Evolutionary conservation across 2,329 filamentous ascomycete species (phyloP), one percentile per base, ranked within the genome.

Genomic region (Elsinoe batatas): DNA sequence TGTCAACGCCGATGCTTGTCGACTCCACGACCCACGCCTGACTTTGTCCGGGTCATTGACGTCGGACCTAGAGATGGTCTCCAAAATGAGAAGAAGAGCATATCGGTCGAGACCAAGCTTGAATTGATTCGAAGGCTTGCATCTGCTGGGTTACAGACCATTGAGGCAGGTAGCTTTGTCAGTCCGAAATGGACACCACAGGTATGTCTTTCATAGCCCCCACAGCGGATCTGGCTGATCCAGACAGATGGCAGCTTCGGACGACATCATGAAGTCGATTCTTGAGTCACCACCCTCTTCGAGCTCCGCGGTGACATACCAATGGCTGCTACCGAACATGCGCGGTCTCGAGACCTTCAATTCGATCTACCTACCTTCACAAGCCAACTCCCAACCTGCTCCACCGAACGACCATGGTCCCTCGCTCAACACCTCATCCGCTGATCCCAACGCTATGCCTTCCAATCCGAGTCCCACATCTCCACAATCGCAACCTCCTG

Each of bases 1-100:
- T 3, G 3, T 11, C 53, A 46, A n/a, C 53, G 35, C 26, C 33
- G 59, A 35, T 42, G 44, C 59, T 68, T 68, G 56, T 60, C 65
- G 46, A 59, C 65, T 3, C 56, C 54, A 12, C 59, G 59, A 57
- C 53, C 60, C 26, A 59, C 57, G 38, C 63, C 65, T 53, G 73
- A 76, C 61, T 67, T 72, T 59, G 75, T 80, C 37, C 72, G 77
- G 38, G 83, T 94, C 37, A 84, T 93, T 59, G 88, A 94, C 73
- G 88, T 94, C 59, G 88, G 87, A 7, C 88, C 88, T 33, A 79
- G 88, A 61, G 88, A 94, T 73, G 88, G 88, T n/a, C 72, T 94
- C 54, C 88, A 95, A 68, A 94, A 93, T 66, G 87, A 93, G 73
- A 87, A 86, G 71, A 80, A 75, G 60, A 76, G 76, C 26, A 85